A percentile compares a stretch with the other conserved stretches of the same genome.
These are phyloP conservation scores for Selaginella tamariscina DNA, from an alignment of 75 land plant genomes.

Conservation along the genomic window DNA sequence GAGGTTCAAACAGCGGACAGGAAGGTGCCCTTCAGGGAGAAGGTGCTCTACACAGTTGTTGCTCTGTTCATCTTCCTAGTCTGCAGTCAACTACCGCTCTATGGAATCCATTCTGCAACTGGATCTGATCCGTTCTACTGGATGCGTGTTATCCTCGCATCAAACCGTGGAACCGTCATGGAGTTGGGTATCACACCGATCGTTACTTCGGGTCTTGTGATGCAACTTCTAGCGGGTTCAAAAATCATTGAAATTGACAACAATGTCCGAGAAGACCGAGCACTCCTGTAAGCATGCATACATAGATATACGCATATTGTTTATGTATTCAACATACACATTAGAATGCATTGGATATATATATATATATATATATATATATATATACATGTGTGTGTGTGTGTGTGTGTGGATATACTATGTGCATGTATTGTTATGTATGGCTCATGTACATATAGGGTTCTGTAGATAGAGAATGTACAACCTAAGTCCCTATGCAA, in stretches of 20 bases:
- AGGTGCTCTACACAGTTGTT: conserved; percentile 63
- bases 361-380: no score
- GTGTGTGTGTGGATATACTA: no score
- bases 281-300: conserved; percentile 66
- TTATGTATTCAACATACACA: no score
- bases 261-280: conserved; percentile 68
- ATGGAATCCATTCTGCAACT: conserved; percentile 68
- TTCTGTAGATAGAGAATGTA: neutral
- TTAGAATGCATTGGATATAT: no score
- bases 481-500: no score
- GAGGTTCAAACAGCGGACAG: conserved; percentile 63
- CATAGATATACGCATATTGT: no score
- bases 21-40: conserved; percentile 65
- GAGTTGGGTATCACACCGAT: conserved; percentile 71
- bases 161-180: conserved; percentile 68
- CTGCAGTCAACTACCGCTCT: conserved; percentile 71
- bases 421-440: no score
- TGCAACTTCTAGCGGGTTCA: conserved; percentile 66
- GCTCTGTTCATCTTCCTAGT: conserved; percentile 60
- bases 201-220: conserved; percentile 59
- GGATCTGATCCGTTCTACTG: conserved; percentile 77
- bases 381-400: no score
- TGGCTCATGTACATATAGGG: neutral
- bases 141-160: conserved; percentile 80
- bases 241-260: conserved; percentile 74